Conservation (phyloP, 306 rosid genomes). For the Malus sieversii region DNA sequence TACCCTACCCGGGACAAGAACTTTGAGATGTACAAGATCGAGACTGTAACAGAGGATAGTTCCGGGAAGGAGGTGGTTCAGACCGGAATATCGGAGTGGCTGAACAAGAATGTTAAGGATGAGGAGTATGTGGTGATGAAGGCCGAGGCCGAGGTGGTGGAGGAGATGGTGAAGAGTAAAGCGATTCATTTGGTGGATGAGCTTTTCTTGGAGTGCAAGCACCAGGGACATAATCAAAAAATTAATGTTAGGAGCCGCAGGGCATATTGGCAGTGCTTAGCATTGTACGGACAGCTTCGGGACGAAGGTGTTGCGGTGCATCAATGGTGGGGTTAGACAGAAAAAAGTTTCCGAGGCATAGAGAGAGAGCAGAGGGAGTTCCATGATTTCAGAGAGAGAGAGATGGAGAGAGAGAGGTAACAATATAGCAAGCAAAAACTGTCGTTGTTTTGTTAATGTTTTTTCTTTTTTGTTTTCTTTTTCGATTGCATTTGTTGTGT, state of each 20-base stretch:
- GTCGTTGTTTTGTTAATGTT: neutral
- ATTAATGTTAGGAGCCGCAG: conserved; percentile 22
- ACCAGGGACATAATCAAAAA: conserved; percentile 17
- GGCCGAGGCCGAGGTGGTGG: conserved; percentile 72
- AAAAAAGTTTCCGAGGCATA: neutral
- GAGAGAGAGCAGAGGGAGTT: neutral
- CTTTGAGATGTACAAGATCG: conserved; percentile 57
- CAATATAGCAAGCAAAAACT: neutral
- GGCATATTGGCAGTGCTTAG: conserved; percentile 88
- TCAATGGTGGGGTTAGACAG: conserved; percentile 75
- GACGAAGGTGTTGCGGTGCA: conserved; percentile 93
- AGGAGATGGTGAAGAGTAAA: conserved; percentile 53
- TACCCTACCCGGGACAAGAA: conserved; percentile 65
- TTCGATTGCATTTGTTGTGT: neutral
- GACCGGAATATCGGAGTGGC: conserved; percentile 57
- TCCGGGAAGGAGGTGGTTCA: conserved; percentile 22
- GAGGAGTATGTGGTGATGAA: conserved; percentile 89
- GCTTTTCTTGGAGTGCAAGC: conserved; percentile 85
- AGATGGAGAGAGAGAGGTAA: neutral
- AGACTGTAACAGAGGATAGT: conserved; percentile 29
- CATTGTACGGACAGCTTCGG: conserved; percentile 61
- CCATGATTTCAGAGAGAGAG: neutral
- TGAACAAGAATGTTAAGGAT: conserved; percentile 52
- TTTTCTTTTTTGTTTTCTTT: neutral
- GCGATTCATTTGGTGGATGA: conserved; percentile 57